Conservation (phyloP, 345 rosid species). For the Ceriops decandra region DNA sequence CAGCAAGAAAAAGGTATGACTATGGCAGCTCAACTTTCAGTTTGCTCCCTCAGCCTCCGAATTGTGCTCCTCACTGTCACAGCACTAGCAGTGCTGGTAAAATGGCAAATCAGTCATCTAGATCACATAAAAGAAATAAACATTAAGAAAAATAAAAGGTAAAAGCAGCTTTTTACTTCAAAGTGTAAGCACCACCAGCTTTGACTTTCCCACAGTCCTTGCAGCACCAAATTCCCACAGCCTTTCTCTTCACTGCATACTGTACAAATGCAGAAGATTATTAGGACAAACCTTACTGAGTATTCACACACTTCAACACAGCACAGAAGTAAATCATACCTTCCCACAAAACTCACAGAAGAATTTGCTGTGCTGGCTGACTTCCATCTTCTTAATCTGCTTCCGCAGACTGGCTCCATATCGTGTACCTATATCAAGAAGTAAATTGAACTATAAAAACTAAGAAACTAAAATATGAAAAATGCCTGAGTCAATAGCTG, state of each 20-base stretch:
- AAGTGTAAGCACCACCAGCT: conserved; percentile 35
- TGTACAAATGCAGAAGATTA: not conserved
- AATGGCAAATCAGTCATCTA: not conserved
- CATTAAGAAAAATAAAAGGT: not conserved
- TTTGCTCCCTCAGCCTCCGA: conserved; percentile 67
- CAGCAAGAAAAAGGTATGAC: too few relatives aligned
- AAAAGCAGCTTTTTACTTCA: conserved; percentile 11
- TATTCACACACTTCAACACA: not conserved
- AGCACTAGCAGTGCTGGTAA: conserved; percentile 65
- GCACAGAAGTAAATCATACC: conserved; percentile 3
- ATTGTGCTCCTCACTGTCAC: conserved; percentile 74
- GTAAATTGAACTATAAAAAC: not conserved
- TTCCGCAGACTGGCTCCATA: conserved; percentile 36
- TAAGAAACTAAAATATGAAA: too few relatives aligned
- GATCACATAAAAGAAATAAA: not conserved
- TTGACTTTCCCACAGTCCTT: conserved; percentile 35
- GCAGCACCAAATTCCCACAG: conserved; percentile 38
- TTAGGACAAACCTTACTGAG: not conserved
- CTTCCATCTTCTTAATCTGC: conserved; percentile 41
- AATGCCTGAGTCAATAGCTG: too few relatives aligned
- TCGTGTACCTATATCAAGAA: conserved; percentile 20
- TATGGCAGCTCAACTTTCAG: conserved; percentile 41
- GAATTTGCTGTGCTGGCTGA: conserved; percentile 32
- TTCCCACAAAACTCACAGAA: conserved; percentile 39
- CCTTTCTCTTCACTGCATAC: conserved; percentile 37